Conservation (phyloP, 2,329 filamentous ascomycete genomes). For the Fusarium fracticaudum region DNA sequence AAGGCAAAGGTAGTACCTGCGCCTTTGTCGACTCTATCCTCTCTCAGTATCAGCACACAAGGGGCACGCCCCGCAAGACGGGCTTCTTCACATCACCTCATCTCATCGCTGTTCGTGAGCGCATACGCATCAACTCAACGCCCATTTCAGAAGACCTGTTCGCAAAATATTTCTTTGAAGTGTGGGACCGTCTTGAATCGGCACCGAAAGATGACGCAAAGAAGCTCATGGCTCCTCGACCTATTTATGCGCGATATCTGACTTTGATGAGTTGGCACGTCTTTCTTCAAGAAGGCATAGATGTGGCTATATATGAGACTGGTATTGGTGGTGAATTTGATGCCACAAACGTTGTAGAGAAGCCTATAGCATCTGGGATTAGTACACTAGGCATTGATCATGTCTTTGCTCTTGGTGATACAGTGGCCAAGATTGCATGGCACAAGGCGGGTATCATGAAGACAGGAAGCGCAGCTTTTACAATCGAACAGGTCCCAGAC, state of each 20-base stretch:
- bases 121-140: slow-evolving; percentile 69
- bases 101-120: slow-evolving; percentile 72
- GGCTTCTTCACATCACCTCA: slow-evolving; percentile 77
- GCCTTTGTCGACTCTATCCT: slow-evolving; percentile 74
- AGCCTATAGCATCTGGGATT: slow-evolving; percentile 68
- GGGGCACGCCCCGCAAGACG: slow-evolving; percentile 54
- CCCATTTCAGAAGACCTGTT: slow-evolving; percentile 69
- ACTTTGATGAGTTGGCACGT: slow-evolving; percentile 74
- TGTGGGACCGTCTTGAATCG: slow-evolving; percentile 66
- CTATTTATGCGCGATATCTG: slow-evolving; percentile 69
- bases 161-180: slow-evolving; percentile 73
- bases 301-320: slow-evolving; percentile 72
- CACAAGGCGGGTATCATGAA: slow-evolving; percentile 80
- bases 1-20: slow-evolving; percentile 79
- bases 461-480: slow-evolving; percentile 65
- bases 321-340: slow-evolving; percentile 76
- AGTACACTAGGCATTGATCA: slow-evolving; percentile 77
- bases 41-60: slow-evolving; percentile 55
- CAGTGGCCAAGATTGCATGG: slow-evolving; percentile 75
- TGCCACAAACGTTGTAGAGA: slow-evolving; percentile 72
- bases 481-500: slow-evolving; percentile 60
- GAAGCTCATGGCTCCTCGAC: slow-evolving; percentile 54
- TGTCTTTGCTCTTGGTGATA: slow-evolving; percentile 68
- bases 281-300: slow-evolving; percentile 70
- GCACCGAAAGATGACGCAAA: slow-evolving; percentile 46